Evolutionary conservation across 306 rosid genomes (phyloP), one percentile per base, ranked within the genome.

Genomic region (Elaeagnus macrophylla): DNA sequence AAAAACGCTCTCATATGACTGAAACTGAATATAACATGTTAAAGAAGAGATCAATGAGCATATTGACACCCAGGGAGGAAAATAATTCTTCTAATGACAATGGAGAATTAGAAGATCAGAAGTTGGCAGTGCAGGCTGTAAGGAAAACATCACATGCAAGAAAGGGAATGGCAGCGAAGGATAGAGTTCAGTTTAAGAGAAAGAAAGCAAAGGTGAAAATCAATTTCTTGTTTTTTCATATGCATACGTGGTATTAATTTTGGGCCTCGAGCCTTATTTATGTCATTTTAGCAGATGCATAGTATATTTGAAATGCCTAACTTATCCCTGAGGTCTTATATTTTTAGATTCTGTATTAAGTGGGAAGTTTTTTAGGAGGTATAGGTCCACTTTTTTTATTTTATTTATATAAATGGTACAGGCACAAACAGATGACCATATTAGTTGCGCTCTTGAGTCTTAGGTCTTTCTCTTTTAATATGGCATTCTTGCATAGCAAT

Each of bases 111-210:
- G 82, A 12, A 37, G 83, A 75, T 55, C 73, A 66, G 39, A 53
- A 60, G 48, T 54, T 54, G 50, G 72, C 61, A 48, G 54, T 25
- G 44, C 74, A 36, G 67, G 60, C 47, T 64, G 37, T 57, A 45
- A 55, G 54, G 53, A 77, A 64, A 59, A 64, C 16, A 37, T n/a
- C 46, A 7, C 16, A 38, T 48, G 7, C 57, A 39, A 77, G 65
- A 55, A 75, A 45, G 36, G 65, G n/a, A 55, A 16, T 47, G 54
- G 81, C 45, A 15, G 51, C 67, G 67, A 83, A 72, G 71, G 90
- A 86, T 64, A 79, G 60, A 74, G 78, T 73, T 62, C 84, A 75
- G 61, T 86, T 83, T 68, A 86, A 89, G 79, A 81, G 88, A 70
- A 89, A 79, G 75, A 86, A 35, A 67, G 81, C 94, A 39, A 89